These are phyloP conservation scores for Candida stauntonica DNA, from an alignment of 805 yeast species.

Conservation along the genomic window DNA sequence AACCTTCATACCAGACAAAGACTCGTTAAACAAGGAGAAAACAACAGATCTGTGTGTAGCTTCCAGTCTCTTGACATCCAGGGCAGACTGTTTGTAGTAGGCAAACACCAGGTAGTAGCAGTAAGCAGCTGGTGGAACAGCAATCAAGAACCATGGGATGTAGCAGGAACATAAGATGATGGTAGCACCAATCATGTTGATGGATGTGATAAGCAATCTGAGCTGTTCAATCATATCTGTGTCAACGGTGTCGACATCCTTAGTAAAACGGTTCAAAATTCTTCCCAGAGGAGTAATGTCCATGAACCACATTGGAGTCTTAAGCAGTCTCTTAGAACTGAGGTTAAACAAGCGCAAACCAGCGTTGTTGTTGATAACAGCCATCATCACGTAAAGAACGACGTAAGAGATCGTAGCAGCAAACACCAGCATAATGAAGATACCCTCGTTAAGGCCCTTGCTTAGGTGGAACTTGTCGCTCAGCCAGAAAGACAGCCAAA, in stretches of 20 bases:
- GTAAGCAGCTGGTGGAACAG: conserved; percentile 47
- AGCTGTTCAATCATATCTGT: conserved; percentile 71
- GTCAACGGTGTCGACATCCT: conserved; percentile 79
- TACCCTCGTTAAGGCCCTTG: conserved; percentile 59
- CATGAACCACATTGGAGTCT: conserved; percentile 77
- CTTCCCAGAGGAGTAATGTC: conserved; percentile 86
- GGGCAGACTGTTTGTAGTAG: conserved; percentile 64
- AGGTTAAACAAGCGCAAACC: conserved; percentile 50
- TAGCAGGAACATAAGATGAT: conserved; percentile 63
- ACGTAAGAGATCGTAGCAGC: conserved; percentile 43
- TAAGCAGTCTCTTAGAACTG: conserved; percentile 54
- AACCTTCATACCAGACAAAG: conserved; percentile 49
- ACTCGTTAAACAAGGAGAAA: conserved; percentile 68
- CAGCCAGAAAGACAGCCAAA: conserved; percentile 81
- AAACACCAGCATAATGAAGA: conserved; percentile 51
- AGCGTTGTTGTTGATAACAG: conserved; percentile 48
- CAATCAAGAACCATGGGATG: conserved; percentile 72
- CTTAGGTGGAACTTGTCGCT: conserved; percentile 42
- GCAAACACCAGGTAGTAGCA: conserved; percentile 42
- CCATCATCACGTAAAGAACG: conserved; percentile 52
- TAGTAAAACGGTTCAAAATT: conserved; percentile 78
- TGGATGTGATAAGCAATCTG: conserved; percentile 51
- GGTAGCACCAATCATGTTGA: conserved; percentile 54
- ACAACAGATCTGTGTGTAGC: conserved; percentile 67
- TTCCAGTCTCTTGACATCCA: conserved; percentile 76